Conservation (phyloP, 176 grass and related monocot species). For the Thalia dealbata region DNA sequence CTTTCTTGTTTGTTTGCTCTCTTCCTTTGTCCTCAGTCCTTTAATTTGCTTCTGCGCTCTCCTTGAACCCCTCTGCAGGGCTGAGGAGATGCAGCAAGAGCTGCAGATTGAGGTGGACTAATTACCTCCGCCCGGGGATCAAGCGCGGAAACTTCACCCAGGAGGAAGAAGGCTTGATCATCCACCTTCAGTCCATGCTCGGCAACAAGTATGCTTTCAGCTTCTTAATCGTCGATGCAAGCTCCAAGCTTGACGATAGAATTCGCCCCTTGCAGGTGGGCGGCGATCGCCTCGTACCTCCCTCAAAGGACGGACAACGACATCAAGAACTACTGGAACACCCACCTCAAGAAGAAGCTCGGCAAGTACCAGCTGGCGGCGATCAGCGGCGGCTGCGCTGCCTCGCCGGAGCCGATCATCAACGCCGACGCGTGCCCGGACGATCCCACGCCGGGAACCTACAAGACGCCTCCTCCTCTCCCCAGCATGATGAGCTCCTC, state of each 20-base stretch:
- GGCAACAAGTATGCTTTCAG: slow-evolving; percentile 7
- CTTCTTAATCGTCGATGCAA: too few relatives aligned
- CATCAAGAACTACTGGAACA: slow-evolving; percentile 11
- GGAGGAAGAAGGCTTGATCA: not conserved
- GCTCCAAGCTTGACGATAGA: too few relatives aligned
- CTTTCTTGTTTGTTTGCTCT: too few relatives aligned
- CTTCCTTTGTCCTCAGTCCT: too few relatives aligned
- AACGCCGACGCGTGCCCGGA: not conserved
- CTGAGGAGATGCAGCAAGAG: slow-evolving; percentile 10
- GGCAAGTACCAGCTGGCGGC: not conserved
- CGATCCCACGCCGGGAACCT: not conserved
- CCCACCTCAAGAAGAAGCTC: slow-evolving; percentile 6
- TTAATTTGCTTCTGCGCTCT: not conserved
- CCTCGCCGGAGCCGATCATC: not conserved
- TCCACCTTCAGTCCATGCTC: not conserved
- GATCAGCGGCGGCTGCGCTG: not conserved
- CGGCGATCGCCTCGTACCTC: slow-evolving; percentile 1
- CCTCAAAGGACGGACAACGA: not conserved
- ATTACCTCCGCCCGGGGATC: slow-evolving; percentile 8
- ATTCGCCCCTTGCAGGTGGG: not conserved
- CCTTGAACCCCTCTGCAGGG: not conserved
- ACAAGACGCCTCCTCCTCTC: not conserved
- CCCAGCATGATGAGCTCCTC: not conserved
- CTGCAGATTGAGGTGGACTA: slow-evolving; percentile 9
- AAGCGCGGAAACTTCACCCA: slow-evolving; percentile 7